Percentiles rank a stretch among this genome's conserved stretches.
Evolutionary conservation across 2,329 filamentous ascomycete genomes (phyloP).

Genomic region (Fusarium irregulare): DNA sequence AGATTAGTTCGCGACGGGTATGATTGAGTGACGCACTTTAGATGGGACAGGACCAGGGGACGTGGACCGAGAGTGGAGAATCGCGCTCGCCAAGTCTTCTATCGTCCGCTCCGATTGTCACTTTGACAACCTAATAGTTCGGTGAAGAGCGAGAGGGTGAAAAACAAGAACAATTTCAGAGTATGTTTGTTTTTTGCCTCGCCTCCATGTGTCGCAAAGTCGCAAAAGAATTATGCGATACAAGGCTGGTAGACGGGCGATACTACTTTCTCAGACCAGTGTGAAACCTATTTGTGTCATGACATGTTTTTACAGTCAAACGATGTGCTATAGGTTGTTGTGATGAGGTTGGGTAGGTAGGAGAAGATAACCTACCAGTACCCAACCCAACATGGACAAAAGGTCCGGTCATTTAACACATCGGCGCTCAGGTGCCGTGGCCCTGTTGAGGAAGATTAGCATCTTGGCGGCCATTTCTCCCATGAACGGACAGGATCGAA

Average conservation of each 20-base stretch:
- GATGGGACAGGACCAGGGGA: slow-evolving; percentile 30
- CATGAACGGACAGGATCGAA: slow-evolving; percentile 13
- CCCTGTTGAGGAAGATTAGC: slow-evolving; percentile 26
- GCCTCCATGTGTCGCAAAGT: neutral
- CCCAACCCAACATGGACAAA: slow-evolving; percentile 29
- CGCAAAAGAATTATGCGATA: neutral
- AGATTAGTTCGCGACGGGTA: slow-evolving; percentile 25
- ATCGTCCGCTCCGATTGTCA: slow-evolving; percentile 25
- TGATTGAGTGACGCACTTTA: slow-evolving; percentile 39
- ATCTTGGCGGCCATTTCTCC: slow-evolving; percentile 32
- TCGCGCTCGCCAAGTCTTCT: slow-evolving; percentile 23
- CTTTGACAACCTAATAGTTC: slow-evolving; percentile 9
- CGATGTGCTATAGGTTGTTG: neutral
- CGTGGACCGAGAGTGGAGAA: slow-evolving; percentile 8
- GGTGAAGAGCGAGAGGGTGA: slow-evolving; percentile 12
- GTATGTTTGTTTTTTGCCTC: neutral
- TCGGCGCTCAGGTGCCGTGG: slow-evolving; percentile 21
- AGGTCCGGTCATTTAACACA: slow-evolving; percentile 37
- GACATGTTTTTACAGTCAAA: slow-evolving; percentile 9
- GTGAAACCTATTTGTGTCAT: slow-evolving; percentile 25
- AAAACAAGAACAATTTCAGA: neutral
- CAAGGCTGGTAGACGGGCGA: neutral
- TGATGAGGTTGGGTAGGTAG: neutral
- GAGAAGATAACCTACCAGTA: slow-evolving; percentile 21
- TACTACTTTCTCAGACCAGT: neutral